Conservation (phyloP, 1,284 basidiomycete genomes). For the Pisolithus thermaeus region DNA sequence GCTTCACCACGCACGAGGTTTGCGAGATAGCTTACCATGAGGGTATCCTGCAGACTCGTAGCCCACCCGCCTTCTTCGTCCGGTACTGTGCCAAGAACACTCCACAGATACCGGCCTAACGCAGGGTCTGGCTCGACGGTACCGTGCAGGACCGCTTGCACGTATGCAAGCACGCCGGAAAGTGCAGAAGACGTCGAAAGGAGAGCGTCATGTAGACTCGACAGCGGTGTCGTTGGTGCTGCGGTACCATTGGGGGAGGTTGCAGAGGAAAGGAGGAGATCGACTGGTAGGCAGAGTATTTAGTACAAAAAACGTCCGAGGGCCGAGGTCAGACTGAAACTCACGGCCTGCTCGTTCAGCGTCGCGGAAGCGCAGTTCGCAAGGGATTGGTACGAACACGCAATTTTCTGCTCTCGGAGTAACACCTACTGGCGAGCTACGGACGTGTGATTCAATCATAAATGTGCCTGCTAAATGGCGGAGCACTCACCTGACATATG, state of each 20-base stretch:
- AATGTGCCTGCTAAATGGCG: background rate
- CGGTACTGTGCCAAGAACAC: conserved; percentile 69
- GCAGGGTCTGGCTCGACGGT: conserved; percentile 80
- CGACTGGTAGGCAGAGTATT: conserved; percentile 44
- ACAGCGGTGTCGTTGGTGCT: conserved; percentile 13
- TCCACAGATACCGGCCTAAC: conserved; percentile 89
- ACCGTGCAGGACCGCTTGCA: conserved; percentile 77
- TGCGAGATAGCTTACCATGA: conserved; percentile 94
- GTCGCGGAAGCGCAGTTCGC: conserved; percentile 75
- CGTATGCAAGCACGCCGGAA: conserved; percentile 83
- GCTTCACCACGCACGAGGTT: conserved; percentile 93
- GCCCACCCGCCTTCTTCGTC: conserved; percentile 76
- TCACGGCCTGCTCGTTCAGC: conserved; percentile 80
- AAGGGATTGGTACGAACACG: conserved; percentile 85
- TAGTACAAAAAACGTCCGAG: background rate
- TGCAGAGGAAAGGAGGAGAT: conserved; percentile 59
- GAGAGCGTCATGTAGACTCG: conserved; percentile 25
- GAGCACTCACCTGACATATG: conserved; percentile 71
- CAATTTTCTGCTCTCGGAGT: conserved; percentile 88
- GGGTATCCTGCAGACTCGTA: conserved; percentile 76
- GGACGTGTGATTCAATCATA: conserved; percentile 4
- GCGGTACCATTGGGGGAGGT: conserved; percentile 12
- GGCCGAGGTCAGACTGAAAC: conserved; percentile 30
- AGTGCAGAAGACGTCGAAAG: conserved; percentile 55
- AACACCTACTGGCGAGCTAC: conserved; percentile 77